phyloP scores from a whole-genome alignment of 192 early-diverging fungal species.

The Chytriomyces sp. region DNA sequence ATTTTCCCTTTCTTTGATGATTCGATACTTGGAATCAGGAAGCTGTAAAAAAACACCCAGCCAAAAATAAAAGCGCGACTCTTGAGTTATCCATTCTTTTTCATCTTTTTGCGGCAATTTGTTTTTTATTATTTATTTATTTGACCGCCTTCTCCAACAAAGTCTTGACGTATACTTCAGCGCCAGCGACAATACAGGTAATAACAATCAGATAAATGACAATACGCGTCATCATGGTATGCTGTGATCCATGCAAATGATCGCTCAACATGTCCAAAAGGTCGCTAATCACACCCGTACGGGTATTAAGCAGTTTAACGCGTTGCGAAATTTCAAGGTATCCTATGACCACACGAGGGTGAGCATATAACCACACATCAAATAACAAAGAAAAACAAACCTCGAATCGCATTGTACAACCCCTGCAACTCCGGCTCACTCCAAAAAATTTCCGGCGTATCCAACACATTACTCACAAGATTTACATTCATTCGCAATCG shows the following conservation, averaged over 20 bases:
- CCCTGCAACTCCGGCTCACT: slow-evolving; percentile 76
- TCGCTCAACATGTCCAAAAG: slow-evolving; percentile 95
- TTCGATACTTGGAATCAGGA: no score
- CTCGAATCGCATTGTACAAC: slow-evolving; percentile 78
- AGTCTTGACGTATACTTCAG: slow-evolving; percentile 57
- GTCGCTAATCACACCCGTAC: slow-evolving; percentile 85
- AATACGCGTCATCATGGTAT: slow-evolving; percentile 93
- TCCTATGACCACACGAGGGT: slow-evolving; percentile 25
- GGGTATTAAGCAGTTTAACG: slow-evolving; percentile 90
- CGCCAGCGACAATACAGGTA: slow-evolving; percentile 51
- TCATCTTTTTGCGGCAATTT: no score
- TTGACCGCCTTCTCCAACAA: slow-evolving; percentile 34
- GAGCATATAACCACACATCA: not conserved
- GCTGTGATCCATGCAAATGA: slow-evolving; percentile 88
- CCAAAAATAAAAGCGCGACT: no score
- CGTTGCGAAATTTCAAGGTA: slow-evolving; percentile 70
- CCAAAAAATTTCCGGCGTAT: slow-evolving; percentile 75
- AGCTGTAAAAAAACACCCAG: no score
- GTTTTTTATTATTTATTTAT: no score
- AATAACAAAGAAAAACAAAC: slow-evolving; percentile 5
- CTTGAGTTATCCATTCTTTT: no score
- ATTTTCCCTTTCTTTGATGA: no score
- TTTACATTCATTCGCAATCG: slow-evolving; percentile 79
- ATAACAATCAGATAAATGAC: slow-evolving; percentile 88
- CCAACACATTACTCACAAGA: slow-evolving; percentile 80